A percentile compares a stretch with the other conserved stretches of the same genome.
Evolutionary conservation across 768 basidiomycete species (phyloP).

Genomic region (Multifurca ochricompacta): DNA sequence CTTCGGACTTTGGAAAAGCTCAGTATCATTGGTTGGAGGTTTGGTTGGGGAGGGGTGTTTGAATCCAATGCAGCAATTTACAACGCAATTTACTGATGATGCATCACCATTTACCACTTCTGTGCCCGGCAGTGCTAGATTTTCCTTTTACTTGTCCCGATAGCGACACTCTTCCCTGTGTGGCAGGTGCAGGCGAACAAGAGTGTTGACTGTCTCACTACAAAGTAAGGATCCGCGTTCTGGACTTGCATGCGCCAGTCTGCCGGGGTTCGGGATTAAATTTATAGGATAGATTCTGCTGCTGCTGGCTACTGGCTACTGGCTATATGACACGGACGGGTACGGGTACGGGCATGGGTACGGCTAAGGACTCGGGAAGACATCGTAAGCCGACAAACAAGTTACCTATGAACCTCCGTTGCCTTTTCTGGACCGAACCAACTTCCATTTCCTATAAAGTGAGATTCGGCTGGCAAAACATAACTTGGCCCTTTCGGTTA

Average conservation of each 20-base stretch:
- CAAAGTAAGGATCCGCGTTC: neutral
- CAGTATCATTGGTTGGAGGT: neutral
- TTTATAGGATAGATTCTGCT: too few relatives aligned
- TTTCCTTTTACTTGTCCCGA: too few relatives aligned
- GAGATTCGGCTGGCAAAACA: neutral
- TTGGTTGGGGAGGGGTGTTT: too few relatives aligned
- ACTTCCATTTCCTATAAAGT: constrained; percentile 12
- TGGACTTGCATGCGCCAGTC: constrained; percentile 2
- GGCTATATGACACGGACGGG: too few relatives aligned
- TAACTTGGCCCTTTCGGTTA: constrained; percentile 17
- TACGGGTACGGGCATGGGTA: neutral
- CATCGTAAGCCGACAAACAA: constrained; percentile 12
- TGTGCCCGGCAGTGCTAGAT: neutral
- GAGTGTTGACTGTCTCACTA: too few relatives aligned
- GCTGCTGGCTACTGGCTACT: neutral
- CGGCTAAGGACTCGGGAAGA: neutral
- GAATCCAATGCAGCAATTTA: too few relatives aligned
- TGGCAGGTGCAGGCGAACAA: too few relatives aligned
- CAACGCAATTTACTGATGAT: neutral
- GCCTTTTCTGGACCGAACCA: constrained; percentile 3
- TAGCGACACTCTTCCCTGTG: neutral
- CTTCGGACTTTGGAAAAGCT: constrained; percentile 5
- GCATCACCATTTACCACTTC: neutral
- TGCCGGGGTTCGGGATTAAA: neutral
- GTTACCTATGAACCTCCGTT: constrained; percentile 1